Base-by-base conservation (phyloP, 2,329 filamentous ascomycete species). In the Curvularia verruculosa region DNA sequence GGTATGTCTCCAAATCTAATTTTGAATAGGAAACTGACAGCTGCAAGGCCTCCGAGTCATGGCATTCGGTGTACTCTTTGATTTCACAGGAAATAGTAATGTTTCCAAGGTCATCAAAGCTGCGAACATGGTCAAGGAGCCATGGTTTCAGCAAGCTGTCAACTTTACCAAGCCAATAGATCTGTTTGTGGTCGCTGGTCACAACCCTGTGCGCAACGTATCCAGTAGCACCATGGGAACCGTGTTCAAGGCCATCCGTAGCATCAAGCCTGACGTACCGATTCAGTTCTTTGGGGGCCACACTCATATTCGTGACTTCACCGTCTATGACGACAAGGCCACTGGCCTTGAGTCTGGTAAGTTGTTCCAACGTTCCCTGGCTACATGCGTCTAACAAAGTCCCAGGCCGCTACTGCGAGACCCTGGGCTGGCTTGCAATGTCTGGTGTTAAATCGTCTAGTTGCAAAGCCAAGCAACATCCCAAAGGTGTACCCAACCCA, bases 201-300 rank as follows among this genome's bases (percentile, higher is more conserved):
- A 90, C 72, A 89, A 87, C 64, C 84, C 85, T 15, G 81, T 83
- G 6, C 78, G 83, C 12, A 75, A 70, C 5, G 78, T 74, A 19
- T 82, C 79, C 65, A 78, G 74, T 34, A 78, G 75, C 49, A 79
- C 78, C 5, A 78, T 82, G 58, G 71, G 76, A 2, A 78, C 77
- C 0, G 83, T 89, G 13, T 83, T 84, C 63, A 78, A 83, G 41
- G 82, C 84, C 28, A 88, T 90, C 61, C 83, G 87, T 15, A 78
- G 79, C 10, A 74, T 81, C 18, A 82, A 83, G 50, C 83, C 85
- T 1, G 75, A 82, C 13, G 84, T 82, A 1, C 87, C 87, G 0
- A 83, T 89, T 45, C 86, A 89, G 70, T 81, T 85, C 51, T 87
- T 90, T 61, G 87, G 86, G 19, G 87, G 86, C 9, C 87, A 89